These are phyloP conservation scores for Colletotrichum cuscutae DNA, from an alignment of 2,329 filamentous ascomycete species.

Conservation along the genomic window DNA sequence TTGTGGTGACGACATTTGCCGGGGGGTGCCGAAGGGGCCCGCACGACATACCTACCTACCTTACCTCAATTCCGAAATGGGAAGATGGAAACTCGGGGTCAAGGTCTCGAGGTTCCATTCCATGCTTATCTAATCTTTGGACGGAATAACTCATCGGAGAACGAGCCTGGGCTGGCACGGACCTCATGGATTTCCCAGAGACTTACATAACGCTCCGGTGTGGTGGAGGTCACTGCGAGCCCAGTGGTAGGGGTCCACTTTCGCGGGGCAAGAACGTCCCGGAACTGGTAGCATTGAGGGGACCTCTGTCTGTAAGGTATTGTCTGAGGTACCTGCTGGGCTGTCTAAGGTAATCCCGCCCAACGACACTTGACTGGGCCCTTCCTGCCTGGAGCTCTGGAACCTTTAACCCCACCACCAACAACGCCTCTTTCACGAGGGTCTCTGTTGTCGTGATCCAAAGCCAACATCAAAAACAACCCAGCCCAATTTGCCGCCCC, in stretches of 20 bases:
- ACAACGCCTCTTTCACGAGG: slow-evolving; percentile 27
- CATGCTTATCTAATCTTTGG: slow-evolving; percentile 7
- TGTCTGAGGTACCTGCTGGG: too few species aligned
- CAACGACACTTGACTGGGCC: neutral
- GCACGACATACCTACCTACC: neutral
- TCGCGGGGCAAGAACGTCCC: slow-evolving; percentile 31
- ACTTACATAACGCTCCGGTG: neutral
- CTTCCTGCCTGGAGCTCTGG: slow-evolving; percentile 28
- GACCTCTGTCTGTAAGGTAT: neutral
- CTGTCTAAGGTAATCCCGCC: slow-evolving; percentile 2
- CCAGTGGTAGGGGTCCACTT: slow-evolving; percentile 25
- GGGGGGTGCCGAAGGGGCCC: neutral
- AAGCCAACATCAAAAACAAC: neutral
- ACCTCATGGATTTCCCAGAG: neutral
- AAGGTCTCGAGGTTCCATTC: too few species aligned
- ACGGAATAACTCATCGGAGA: neutral
- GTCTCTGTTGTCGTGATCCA: slow-evolving; percentile 17
- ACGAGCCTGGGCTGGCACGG: neutral
- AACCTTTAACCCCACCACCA: slow-evolving; percentile 27
- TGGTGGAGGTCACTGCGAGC: slow-evolving; percentile 15
- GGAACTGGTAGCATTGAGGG: neutral
- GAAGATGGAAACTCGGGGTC: neutral
- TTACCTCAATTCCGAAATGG: neutral
- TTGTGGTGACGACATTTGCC: slow-evolving; percentile 27
- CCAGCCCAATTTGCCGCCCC: neutral